These are phyloP conservation scores for Lentinula edodes DNA, from an alignment of 768 basidiomycete species.

Conservation along the genomic window DNA sequence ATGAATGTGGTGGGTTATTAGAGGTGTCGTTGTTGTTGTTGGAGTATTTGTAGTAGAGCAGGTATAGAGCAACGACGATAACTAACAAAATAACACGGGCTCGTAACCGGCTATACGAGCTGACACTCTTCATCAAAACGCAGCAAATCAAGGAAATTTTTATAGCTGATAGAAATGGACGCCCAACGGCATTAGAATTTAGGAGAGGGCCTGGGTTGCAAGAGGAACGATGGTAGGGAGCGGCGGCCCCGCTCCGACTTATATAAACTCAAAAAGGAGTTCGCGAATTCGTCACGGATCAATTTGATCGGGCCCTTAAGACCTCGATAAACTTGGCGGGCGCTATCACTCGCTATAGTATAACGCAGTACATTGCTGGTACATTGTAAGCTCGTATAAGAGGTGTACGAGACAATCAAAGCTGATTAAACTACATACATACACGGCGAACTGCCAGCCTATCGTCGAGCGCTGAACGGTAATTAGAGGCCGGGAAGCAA, in stretches of 20 bases:
- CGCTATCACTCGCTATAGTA: no score
- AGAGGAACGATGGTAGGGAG: not conserved
- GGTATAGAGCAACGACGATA: constrained; percentile 21
- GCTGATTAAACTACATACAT: no score
- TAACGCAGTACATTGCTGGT: no score
- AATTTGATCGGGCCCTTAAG: no score
- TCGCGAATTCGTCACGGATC: no score
- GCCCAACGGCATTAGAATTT: not conserved
- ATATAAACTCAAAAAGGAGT: no score
- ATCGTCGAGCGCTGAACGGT: no score
- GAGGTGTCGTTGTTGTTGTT: constrained; percentile 10
- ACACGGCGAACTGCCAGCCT: no score
- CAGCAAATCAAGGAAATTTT: not conserved
- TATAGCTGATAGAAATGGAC: not conserved
- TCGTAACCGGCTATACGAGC: constrained; percentile 1
- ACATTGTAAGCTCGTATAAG: no score
- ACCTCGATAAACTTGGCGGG: no score
- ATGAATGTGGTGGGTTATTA: constrained; percentile 28
- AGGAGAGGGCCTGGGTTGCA: not conserved
- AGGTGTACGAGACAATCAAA: no score
- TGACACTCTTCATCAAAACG: not conserved
- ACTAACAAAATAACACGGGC: constrained; percentile 8
- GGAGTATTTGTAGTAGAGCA: constrained; percentile 7
- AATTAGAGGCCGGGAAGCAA: no score
- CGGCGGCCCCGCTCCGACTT: not conserved